These are phyloP conservation scores for Umbelopsis ramanniana DNA, from an alignment of 192 early-diverging fungal genomes.

Conservation along the genomic window DNA sequence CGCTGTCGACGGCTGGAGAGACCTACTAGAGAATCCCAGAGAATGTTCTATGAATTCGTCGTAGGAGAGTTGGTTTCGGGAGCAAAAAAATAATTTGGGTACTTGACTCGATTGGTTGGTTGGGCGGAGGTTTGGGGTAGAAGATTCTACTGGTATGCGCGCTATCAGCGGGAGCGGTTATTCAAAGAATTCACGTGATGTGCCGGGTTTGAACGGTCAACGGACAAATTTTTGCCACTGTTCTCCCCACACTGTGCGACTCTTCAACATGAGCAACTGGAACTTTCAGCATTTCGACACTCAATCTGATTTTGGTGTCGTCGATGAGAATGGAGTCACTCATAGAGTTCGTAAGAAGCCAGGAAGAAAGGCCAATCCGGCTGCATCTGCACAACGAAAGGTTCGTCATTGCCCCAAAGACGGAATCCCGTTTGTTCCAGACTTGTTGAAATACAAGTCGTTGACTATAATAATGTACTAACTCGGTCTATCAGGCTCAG, in stretches of 20 bases:
- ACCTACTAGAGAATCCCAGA: no score
- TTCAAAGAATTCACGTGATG: neutral
- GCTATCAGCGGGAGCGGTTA: no score
- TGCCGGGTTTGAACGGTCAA: neutral
- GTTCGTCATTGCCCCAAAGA: neutral
- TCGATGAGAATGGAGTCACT: slow-evolving; percentile 32
- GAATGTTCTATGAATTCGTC: no score
- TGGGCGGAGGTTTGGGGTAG: no score
- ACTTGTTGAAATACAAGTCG: no score
- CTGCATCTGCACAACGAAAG: slow-evolving; percentile 33
- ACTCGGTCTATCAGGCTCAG: slow-evolving; percentile 15
- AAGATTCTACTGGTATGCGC: no score
- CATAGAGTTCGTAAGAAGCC: slow-evolving; percentile 34
- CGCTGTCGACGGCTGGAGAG: no score
- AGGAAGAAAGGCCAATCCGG: slow-evolving; percentile 38
- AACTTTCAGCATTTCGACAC: slow-evolving; percentile 40
- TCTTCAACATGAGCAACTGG: slow-evolving; percentile 4
- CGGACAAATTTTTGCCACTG: neutral
- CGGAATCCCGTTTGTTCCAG: no score
- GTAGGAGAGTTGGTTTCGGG: no score
- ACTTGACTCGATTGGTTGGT: no score
- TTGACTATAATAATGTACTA: neutral
- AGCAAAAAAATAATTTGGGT: no score
- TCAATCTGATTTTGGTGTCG: slow-evolving; percentile 36
- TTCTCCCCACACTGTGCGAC: neutral